These are phyloP conservation scores for Bipolaris gigantea DNA, from an alignment of 2,329 filamentous ascomycete species.

Conservation along the genomic window DNA sequence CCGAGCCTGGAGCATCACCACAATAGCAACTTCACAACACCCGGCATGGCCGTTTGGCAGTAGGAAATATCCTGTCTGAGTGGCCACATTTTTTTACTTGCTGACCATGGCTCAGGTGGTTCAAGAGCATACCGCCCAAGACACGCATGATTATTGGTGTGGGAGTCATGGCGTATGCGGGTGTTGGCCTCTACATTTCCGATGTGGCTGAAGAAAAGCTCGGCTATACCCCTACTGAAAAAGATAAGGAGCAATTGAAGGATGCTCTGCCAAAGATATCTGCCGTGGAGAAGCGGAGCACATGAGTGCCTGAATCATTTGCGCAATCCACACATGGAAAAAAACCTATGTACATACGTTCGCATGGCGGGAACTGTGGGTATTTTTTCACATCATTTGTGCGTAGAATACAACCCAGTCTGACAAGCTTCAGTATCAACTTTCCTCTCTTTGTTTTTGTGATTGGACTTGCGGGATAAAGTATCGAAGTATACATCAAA, in stretches of 20 bases:
- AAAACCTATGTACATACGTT: background rate
- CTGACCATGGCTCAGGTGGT: slow-evolving; percentile 47
- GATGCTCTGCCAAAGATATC: slow-evolving; percentile 64
- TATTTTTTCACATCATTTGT: background rate
- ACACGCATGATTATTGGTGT: slow-evolving; percentile 72
- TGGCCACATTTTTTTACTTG: too few species aligned
- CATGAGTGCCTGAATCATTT: background rate
- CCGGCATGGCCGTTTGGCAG: slow-evolving; percentile 44
- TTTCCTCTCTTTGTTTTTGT: too few species aligned
- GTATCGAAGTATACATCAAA: background rate
- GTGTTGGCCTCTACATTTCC: slow-evolving; percentile 70
- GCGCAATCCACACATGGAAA: background rate
- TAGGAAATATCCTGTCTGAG: slow-evolving; percentile 19
- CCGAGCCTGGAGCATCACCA: background rate
- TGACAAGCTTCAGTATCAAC: background rate
- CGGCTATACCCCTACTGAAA: slow-evolving; percentile 70
- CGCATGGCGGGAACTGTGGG: background rate
- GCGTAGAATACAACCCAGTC: background rate
- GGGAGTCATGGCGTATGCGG: slow-evolving; percentile 76
- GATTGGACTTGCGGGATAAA: too few species aligned
- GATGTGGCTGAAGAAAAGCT: slow-evolving; percentile 73
- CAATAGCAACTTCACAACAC: background rate
- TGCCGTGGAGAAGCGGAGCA: slow-evolving; percentile 26
- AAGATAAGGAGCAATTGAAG: slow-evolving; percentile 70
- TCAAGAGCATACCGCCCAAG: slow-evolving; percentile 69